These are phyloP conservation scores for Centrapalus pauciflorus DNA, from an alignment of 129 eudicot genomes.

Conservation along the genomic window DNA sequence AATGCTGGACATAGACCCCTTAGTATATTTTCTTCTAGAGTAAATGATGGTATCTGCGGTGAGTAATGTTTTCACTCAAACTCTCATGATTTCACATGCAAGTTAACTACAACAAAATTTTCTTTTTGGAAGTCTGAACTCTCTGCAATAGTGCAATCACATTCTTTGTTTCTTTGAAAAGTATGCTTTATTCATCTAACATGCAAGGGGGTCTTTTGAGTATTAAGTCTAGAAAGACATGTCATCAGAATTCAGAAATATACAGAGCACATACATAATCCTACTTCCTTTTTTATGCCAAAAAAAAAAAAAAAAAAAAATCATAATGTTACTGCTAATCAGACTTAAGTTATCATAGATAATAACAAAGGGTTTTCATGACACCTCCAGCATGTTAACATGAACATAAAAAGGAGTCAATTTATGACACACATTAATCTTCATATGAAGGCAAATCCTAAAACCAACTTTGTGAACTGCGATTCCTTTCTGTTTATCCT, in stretches of 20 bases:
- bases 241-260: too few species aligned
- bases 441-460: neutral
- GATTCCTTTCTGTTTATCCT: neutral
- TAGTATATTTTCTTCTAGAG: slow-evolving; percentile 66
- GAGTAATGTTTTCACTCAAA: slow-evolving; percentile 13
- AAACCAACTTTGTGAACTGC: neutral
- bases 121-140: neutral
- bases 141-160: neutral
- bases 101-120: neutral
- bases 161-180: neutral
- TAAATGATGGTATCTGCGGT: slow-evolving; percentile 97
- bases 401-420: neutral
- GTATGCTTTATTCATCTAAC: neutral
- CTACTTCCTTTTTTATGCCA: neutral
- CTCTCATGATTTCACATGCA: neutral
- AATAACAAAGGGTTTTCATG: neutral
- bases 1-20: slow-evolving; percentile 87
- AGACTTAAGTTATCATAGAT: neutral
- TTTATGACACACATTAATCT: neutral
- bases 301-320: too few species aligned
- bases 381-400: neutral
- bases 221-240: neutral
- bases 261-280: neutral
- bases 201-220: neutral
- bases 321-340: neutral